Percentiles rank a stretch among this genome's conserved stretches.
Conservation (phyloP, 2,329 filamentous ascomycete genomes). For the Claviceps arundinis region DNA sequence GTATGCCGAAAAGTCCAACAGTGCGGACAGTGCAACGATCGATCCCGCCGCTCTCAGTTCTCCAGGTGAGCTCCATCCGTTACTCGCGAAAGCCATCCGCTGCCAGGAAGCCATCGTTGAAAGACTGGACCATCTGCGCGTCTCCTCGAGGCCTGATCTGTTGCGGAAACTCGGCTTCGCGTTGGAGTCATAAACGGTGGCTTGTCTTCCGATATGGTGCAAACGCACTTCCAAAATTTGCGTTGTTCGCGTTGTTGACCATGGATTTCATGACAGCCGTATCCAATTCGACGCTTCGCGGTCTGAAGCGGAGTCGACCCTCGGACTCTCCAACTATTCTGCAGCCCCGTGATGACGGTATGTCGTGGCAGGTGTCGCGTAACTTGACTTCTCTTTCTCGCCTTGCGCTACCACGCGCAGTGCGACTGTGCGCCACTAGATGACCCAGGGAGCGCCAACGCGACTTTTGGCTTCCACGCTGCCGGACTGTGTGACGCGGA, state of each 20-base stretch:
- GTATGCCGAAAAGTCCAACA: constrained; percentile 42
- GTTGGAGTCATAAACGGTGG: not conserved
- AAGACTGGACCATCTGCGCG: not conserved
- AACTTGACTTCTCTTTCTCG: constrained; percentile 4
- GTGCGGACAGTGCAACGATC: constrained; percentile 78
- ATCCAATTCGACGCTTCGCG: constrained; percentile 45
- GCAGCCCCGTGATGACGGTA: constrained; percentile 57
- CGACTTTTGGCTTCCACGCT: not conserved
- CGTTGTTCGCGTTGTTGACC: constrained; percentile 14
- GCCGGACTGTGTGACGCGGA: constrained; percentile 2
- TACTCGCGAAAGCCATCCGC: not conserved
- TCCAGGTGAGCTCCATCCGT: constrained; percentile 42
- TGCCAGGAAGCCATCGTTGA: not conserved
- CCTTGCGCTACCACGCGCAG: constrained; percentile 6
- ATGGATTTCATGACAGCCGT: constrained; percentile 24
- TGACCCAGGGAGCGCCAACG: not conserved
- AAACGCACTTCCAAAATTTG: not conserved
- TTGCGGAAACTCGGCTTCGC: not conserved
- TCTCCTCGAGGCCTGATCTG: not conserved
- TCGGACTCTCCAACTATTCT: constrained; percentile 47
- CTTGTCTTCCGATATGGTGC: not conserved
- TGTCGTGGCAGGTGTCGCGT: constrained; percentile 30
- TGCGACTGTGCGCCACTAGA: constrained; percentile 6
- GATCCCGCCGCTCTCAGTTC: constrained; percentile 79
- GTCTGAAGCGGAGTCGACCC: constrained; percentile 68